Evolutionary conservation across 2,329 filamentous ascomycete species (phyloP), one percentile per base, ranked within the genome.

Genomic region (Colletotrichum somersetense): DNA sequence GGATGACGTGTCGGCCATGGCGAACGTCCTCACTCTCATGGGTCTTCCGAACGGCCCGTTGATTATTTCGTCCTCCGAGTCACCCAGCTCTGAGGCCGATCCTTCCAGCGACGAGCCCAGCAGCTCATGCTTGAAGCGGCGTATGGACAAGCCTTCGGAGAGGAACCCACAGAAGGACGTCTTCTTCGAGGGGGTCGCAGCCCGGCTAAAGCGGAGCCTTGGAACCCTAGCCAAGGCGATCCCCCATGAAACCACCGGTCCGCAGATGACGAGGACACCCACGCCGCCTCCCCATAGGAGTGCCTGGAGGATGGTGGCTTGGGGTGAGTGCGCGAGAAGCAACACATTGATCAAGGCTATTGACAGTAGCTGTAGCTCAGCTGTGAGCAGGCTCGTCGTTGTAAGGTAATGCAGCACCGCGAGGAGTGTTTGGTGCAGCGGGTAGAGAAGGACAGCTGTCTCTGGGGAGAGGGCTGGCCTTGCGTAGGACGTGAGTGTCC

Each of bases 311-410:
- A 97, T 95, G 74, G 94, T 87, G 20, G 92, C 90, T 81, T 98
- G 96, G 0, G 96, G 93, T 0, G 95, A 96, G 8, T 85, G 84
- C 0, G 95, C 91, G 73, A 97, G 88, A 1, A 97, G 80, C 0
- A 97, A 84, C 18, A 98, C 83, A 77, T 97, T 94, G 77, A 98
- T 92, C 18, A 99, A 86, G 2, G 91, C 91, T 50, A 93, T 89
- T 0, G 96, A 96, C 20, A 98, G 88, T 12, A 99, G 86, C 77
- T 98, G 94, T 53, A 98, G 87, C 81, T 99, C 96, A 6, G 96
- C 91, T 1, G 92, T 89, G 63, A 98, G 86, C 53, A 98, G 87
- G 81, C 95, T 98, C 1, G 95, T 97, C 0, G 94, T 96, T 1
- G 95, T 96, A 74, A 98, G 87, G 78, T 93, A 91, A 77, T 93